A percentile compares a stretch with the other conserved stretches of the same genome.
phyloP scores from a whole-genome alignment of 176 grass and related monocot genomes.

The Musa acuminata region DNA sequence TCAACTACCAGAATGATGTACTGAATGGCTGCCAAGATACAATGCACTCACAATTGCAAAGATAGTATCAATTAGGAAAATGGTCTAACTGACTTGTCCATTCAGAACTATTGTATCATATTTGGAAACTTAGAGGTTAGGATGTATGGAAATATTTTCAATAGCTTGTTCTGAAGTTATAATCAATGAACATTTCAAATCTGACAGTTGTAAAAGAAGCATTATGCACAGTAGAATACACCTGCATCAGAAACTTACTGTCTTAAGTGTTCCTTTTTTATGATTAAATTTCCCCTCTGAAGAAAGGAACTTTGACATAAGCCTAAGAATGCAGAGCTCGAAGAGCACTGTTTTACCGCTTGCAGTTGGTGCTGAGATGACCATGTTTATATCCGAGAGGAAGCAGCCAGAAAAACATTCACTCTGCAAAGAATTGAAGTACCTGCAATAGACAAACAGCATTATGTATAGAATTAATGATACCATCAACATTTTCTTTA shows the following conservation, averaged over 20 bases:
- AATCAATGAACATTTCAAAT: not conserved
- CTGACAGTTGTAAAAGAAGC: slow-evolving; percentile 1
- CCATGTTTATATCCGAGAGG: slow-evolving; percentile 80
- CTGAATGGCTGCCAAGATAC: not conserved
- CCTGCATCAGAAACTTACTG: slow-evolving; percentile 38
- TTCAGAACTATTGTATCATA: not conserved
- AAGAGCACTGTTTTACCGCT: slow-evolving; percentile 93
- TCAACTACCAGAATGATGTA: not conserved
- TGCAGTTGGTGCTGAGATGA: slow-evolving; percentile 90
- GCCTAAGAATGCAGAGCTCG: slow-evolving; percentile 86
- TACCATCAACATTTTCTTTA: not conserved
- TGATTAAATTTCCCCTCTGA: slow-evolving; percentile 60
- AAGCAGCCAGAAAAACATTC: slow-evolving; percentile 77
- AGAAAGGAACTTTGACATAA: slow-evolving; percentile 74
- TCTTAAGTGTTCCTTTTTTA: slow-evolving; percentile 72
- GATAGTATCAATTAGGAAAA: not conserved
- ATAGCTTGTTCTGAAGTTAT: not conserved
- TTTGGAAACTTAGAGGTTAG: not conserved
- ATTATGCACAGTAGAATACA: not conserved
- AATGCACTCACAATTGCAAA: not conserved
- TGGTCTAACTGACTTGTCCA: not conserved
- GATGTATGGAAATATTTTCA: not conserved
- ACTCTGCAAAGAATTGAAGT: slow-evolving; percentile 94
- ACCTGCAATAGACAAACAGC: slow-evolving; percentile 36
- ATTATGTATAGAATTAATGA: not conserved